These are phyloP conservation scores for Auricularia heimuer DNA, from an alignment of 768 basidiomycete genomes.

Conservation along the genomic window DNA sequence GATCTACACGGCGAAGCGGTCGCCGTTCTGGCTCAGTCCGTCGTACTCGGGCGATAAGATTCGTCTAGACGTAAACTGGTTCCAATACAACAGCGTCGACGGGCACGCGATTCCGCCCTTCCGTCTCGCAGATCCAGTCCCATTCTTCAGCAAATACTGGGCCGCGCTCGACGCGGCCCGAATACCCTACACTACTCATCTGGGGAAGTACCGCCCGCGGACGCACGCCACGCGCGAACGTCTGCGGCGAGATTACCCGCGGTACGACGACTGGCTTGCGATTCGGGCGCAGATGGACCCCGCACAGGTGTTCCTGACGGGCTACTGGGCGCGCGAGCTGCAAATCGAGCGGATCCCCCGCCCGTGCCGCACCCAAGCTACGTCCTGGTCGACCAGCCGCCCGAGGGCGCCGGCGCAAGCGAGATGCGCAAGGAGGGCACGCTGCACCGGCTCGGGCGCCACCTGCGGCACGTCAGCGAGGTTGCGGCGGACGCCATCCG, in stretches of 20 bases:
- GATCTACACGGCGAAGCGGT: not conserved
- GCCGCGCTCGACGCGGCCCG: not conserved
- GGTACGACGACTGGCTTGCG: not conserved
- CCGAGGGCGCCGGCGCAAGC: not conserved
- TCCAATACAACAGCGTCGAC: conserved; percentile 1
- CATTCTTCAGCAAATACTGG: conserved; percentile 2
- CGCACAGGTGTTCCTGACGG: not conserved
- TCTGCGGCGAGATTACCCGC: not conserved
- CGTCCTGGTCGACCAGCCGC: not conserved
- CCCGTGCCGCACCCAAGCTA: not conserved
- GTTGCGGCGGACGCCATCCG: not conserved
- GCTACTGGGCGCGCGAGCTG: conserved; percentile 1
- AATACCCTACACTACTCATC: not conserved
- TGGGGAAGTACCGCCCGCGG: conserved; percentile 1
- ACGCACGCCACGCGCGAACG: not conserved
- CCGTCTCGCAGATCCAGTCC: not conserved
- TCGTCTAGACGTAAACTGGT: conserved; percentile 1
- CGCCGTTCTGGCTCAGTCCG: not conserved
- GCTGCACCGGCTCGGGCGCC: not conserved
- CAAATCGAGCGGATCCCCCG: not conserved
- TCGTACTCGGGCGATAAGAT: not conserved
- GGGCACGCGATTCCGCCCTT: not conserved
- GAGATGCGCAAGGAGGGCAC: not conserved
- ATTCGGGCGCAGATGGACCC: not conserved
- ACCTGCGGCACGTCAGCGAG: not conserved